Evolutionary conservation across 371 early-diverging fungal species (phyloP).

Genomic region (Rhizopus stolonifer): DNA sequence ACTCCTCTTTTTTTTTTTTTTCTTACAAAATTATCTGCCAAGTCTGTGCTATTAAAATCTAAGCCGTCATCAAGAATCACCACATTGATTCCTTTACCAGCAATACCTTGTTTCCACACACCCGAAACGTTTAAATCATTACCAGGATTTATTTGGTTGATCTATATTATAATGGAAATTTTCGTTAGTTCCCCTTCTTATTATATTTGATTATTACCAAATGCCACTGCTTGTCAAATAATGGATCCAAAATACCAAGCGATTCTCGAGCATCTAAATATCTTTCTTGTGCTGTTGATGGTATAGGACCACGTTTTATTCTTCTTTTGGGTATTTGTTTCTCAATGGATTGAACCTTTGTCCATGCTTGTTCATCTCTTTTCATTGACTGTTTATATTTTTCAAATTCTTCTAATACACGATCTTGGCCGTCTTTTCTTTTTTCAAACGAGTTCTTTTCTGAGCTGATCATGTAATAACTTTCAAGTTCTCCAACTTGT

Average conservation of each 20-base stretch:
- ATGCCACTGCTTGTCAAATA: slow-evolving; percentile 83
- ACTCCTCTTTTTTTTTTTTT: too few species aligned
- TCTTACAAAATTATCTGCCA: slow-evolving; percentile 89
- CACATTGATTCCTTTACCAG: slow-evolving; percentile 85
- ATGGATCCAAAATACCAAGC: slow-evolving; percentile 71
- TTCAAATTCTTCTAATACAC: slow-evolving; percentile 13
- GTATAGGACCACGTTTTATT: slow-evolving; percentile 37
- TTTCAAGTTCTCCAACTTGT: slow-evolving; percentile 64
- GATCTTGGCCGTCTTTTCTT: slow-evolving; percentile 16
- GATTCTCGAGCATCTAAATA: slow-evolving; percentile 18
- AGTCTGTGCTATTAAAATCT: slow-evolving; percentile 81
- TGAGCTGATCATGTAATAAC: slow-evolving; percentile 64
- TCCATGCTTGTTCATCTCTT: slow-evolving; percentile 16
- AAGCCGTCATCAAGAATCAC: slow-evolving; percentile 95
- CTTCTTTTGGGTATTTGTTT: slow-evolving; percentile 34
- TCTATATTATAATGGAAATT: too few species aligned
- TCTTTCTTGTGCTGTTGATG: slow-evolving; percentile 13
- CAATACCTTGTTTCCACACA: slow-evolving; percentile 89
- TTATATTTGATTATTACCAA: slow-evolving; percentile 48
- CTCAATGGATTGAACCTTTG: slow-evolving; percentile 25
- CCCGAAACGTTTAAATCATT: slow-evolving; percentile 92
- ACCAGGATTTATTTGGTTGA: slow-evolving; percentile 28
- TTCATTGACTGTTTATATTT: slow-evolving; percentile 10
- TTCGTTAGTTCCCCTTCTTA: not conserved
- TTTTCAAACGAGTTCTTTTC: slow-evolving; percentile 10